phyloP scores from a whole-genome alignment of 805 yeast genomes.

The Saturnispora bothae region DNA sequence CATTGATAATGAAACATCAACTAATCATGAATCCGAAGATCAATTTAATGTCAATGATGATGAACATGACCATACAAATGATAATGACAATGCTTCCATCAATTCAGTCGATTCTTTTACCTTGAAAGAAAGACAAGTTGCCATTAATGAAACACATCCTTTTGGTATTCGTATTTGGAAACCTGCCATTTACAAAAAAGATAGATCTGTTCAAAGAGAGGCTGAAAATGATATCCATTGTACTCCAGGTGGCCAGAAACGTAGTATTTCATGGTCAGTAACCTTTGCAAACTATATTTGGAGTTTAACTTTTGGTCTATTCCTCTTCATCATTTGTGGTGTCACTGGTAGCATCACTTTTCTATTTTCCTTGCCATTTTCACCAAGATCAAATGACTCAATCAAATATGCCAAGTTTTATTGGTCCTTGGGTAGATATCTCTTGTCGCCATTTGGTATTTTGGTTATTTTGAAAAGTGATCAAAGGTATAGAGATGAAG shows the following conservation, averaged over 20 bases:
- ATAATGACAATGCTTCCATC: constrained; percentile 25
- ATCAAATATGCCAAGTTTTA: constrained; percentile 53
- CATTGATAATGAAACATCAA: not conserved
- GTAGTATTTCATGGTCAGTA: constrained; percentile 47
- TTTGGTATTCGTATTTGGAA: constrained; percentile 98
- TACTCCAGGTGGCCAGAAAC: constrained; percentile 34
- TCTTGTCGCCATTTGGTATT: constrained; percentile 82
- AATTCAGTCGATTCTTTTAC: constrained; percentile 74
- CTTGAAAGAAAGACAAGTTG: constrained; percentile 85
- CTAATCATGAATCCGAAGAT: not conserved
- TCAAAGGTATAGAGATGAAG: constrained; percentile 74
- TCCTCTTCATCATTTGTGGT: constrained; percentile 44
- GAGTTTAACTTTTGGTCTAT: constrained; percentile 62
- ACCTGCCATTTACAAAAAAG: constrained; percentile 90
- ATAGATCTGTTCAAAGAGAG: constrained; percentile 78
- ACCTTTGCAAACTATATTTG: constrained; percentile 61
- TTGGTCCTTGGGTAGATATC: constrained; percentile 55
- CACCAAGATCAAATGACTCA: constrained; percentile 36
- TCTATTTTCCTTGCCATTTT: constrained; percentile 32
- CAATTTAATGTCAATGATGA: constrained; percentile 7
- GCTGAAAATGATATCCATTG: constrained; percentile 94
- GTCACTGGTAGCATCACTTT: constrained; percentile 39
- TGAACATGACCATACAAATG: not conserved
- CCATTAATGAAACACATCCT: constrained; percentile 94
- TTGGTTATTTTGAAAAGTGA: constrained; percentile 71